Evolutionary conservation across 2,329 filamentous ascomycete genomes (phyloP), one percentile per base, ranked within the genome.

Genomic region (Boeremia exigua): DNA sequence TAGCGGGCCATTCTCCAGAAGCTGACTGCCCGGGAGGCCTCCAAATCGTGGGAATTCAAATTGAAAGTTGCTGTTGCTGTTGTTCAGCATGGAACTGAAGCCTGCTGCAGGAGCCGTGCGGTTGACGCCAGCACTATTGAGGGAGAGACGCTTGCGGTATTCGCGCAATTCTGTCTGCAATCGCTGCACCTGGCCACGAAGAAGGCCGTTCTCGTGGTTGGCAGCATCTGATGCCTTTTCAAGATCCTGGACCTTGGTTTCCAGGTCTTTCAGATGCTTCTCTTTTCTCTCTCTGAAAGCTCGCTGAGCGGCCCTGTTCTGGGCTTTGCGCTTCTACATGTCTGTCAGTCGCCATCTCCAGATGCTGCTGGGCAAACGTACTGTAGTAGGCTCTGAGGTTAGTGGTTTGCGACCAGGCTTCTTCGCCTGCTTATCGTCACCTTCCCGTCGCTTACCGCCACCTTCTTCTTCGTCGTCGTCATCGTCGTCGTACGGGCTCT

Each of bases 1-100:
- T 11, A 77, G 62, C 8, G 78, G 72, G n/a, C 77, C 74, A 52
- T 80, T 81, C 57, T 76, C 81, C 57, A 85, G 80, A 11, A 85
- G 77, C 58, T 83, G 81, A 4, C 79, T 76, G 27, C 79, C 80
- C 17, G 85, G 53, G 11, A 56, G 83, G 56, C 87, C 84, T 42
- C 95, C 95, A 69, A 99, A 98, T 72, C 90, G 93, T 62, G 95
- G 94, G 62, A 98, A 98, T 65, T 98, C 94, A 66, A 99, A 98
- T 64, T 94, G 88, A 72, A 98, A 98, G 72, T 89, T 86, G 50
- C 88, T 79, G 63, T 86, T 88, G 73, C 80, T 85, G 42, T 75
- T 77, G 19, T 69, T 76, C 54, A 79, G 75, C 68, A 74, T 74
- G 29, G 76, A 76, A 12, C 80, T 81, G 57, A 80, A 78, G 23